Evolutionary conservation across 805 yeast species (phyloP).

Genomic region (Candida arabinofermentans): DNA sequence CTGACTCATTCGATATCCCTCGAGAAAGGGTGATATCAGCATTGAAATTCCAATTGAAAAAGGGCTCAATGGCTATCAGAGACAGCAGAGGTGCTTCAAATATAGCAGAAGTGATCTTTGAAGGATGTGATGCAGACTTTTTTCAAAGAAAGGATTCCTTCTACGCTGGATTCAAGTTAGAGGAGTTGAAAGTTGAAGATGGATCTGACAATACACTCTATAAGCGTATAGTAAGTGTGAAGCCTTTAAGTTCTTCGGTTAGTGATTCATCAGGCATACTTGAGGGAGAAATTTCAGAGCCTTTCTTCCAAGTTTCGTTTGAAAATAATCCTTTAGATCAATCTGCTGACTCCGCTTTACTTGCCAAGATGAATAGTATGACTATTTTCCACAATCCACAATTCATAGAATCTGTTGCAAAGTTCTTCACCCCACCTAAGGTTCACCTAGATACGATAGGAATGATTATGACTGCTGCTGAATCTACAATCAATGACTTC

Average conservation of each 20-base stretch:
- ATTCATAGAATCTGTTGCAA: conserved; percentile 69
- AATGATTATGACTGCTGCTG: conserved; percentile 91
- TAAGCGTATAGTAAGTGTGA: conserved; percentile 83
- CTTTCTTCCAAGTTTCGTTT: conserved; percentile 77
- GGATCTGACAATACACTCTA: conserved; percentile 77
- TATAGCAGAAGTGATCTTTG: conserved; percentile 76
- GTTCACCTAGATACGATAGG: conserved; percentile 84
- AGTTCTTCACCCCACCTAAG: conserved; percentile 83
- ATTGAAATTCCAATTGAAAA: conserved; percentile 61
- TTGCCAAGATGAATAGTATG: conserved; percentile 77
- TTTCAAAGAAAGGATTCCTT: conserved; percentile 78
- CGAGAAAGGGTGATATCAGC: conserved; percentile 68
- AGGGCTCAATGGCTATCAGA: conserved; percentile 71
- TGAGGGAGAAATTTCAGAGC: conserved; percentile 34
- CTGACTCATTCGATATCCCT: conserved; percentile 61
- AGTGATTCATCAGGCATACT: conserved; percentile 22
- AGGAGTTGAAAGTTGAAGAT: conserved; percentile 83
- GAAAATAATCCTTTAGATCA: conserved; percentile 86
- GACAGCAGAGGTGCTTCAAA: conserved; percentile 37
- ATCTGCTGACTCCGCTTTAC: conserved; percentile 73
- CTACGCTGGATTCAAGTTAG: conserved; percentile 64
- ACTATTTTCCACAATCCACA: conserved; percentile 85
- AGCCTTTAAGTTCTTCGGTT: conserved; percentile 45
- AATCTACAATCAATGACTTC: conserved; percentile 87
- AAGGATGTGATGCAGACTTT: conserved; percentile 72